Evolutionary conservation across 2,329 filamentous ascomycete genomes (phyloP), one percentile per base, ranked within the genome.

Genomic region (Aspergillus caelatus): DNA sequence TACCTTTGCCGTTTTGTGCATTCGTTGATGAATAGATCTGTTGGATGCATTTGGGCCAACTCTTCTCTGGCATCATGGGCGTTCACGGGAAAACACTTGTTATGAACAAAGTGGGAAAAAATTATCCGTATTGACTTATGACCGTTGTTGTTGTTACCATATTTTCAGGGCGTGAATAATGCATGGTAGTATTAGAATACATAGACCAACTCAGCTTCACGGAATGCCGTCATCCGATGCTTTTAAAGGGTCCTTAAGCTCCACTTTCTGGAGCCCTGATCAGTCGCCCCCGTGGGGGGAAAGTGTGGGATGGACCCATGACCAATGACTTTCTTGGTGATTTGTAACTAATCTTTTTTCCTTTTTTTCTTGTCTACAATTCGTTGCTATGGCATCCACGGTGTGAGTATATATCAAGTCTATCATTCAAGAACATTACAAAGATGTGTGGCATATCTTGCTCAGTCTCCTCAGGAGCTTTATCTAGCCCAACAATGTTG

Each of bases 41-140:
- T 57, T 64, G 61, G 67, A 64, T 67, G 60, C 62, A 63, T 62
- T 57, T 57, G 60, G 58, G 63, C 56, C 57, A 41, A 57, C 62
- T 58, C 55, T 62, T 62, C 64, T 67, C 60, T 63, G 69, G 73
- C 72, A 76, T 75, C 68, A 60, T 68, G 58, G 74, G 74, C 72
- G 73, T 75, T 70, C 62, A 57, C 32, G 63, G 67, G 62, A n/a
- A 41, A n/a, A 39, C 21, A 52, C 23, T 43, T 58, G 21, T 66
- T 28, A 53, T 58, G 55, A 61, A 57, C 52, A 55, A 43, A 57
- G 46, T 58, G 58, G 41, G 39, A 21, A 39, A 55, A 55, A 39
- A 36, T 39, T 16, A 52, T 36, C 12, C 30, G 45, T 59, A 59
- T 50, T 34, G 23, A 34, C 43, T 59, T 36, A 59, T 50, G 58